phyloP scores from a whole-genome alignment of 352 stramenopile genomes.

The Globisporangium viniferum region DNA sequence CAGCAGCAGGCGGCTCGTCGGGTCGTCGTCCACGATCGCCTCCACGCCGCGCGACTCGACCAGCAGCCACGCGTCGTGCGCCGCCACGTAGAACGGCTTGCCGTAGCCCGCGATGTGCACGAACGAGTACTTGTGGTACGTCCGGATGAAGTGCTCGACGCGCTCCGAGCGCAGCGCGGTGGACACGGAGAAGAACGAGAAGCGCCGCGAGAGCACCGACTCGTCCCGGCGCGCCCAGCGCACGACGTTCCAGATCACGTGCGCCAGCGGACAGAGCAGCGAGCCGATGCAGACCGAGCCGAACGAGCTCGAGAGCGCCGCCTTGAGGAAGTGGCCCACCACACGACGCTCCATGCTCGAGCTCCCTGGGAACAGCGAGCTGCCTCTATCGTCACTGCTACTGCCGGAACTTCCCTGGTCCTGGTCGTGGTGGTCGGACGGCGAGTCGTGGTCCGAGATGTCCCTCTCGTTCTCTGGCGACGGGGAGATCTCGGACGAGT shows the following conservation, averaged over 20 bases:
- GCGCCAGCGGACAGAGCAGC: slow-evolving; percentile 71
- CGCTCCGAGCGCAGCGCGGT: slow-evolving; percentile 46
- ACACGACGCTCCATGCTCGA: slow-evolving; percentile 40
- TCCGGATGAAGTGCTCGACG: slow-evolving; percentile 76
- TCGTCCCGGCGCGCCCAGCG: slow-evolving; percentile 74
- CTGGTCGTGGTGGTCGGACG: slow-evolving; percentile 10
- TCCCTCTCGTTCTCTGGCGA: slow-evolving; percentile 24
- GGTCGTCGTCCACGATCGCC: slow-evolving; percentile 82
- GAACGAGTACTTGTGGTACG: slow-evolving; percentile 87
- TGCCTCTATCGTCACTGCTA: slow-evolving; percentile 9
- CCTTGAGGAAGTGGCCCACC: slow-evolving; percentile 66
- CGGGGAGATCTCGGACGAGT: slow-evolving; percentile 57
- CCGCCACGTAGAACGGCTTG: slow-evolving; percentile 77
- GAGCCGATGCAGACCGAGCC: slow-evolving; percentile 83
- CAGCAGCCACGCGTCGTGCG: slow-evolving; percentile 70
- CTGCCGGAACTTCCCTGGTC: not conserved
- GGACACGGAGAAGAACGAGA: slow-evolving; percentile 22
- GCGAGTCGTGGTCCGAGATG: slow-evolving; percentile 37
- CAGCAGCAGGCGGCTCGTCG: slow-evolving; percentile 75
- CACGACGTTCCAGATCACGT: slow-evolving; percentile 76
- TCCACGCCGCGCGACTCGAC: slow-evolving; percentile 81
- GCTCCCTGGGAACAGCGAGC: slow-evolving; percentile 14
- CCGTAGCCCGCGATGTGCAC: slow-evolving; percentile 79
- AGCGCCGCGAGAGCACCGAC: slow-evolving; percentile 56
- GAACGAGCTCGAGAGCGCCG: slow-evolving; percentile 68